phyloP scores from a whole-genome alignment of 2,329 filamentous ascomycete species.

The Pseudogymnoascus destructans region DNA sequence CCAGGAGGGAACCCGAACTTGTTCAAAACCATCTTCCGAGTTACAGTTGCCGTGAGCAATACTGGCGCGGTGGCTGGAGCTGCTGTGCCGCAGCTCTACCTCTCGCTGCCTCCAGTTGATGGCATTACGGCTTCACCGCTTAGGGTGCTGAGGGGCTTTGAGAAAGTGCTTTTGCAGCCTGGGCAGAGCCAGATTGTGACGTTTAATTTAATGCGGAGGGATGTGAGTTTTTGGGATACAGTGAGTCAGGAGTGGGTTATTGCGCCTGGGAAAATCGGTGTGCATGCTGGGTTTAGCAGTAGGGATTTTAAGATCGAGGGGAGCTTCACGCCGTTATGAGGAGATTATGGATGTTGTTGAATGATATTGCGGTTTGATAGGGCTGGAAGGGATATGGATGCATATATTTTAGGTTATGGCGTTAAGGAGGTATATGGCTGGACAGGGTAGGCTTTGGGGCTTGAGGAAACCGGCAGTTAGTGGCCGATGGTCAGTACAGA shows the following conservation, averaged over 20 bases:
- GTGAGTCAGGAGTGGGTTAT: conserved; percentile 55
- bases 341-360: neutral
- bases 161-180: conserved; percentile 38
- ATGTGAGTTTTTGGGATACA: conserved; percentile 62
- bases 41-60: conserved; percentile 52
- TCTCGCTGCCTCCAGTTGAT: conserved; percentile 28
- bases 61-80: conserved; percentile 47
- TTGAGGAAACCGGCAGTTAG: neutral
- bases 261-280: conserved; percentile 30
- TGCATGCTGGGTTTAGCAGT: conserved; percentile 27
- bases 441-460: neutral
- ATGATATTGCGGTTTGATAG: neutral
- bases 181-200: conserved; percentile 32
- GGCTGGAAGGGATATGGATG: neutral
- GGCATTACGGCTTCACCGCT: neutral
- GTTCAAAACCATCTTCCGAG: conserved; percentile 32
- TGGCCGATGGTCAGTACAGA: neutral
- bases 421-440: neutral
- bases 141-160: conserved; percentile 43
- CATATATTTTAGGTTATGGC: neutral
- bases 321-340: neutral
- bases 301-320: conserved; percentile 17
- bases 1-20: conserved; percentile 25
- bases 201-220: conserved; percentile 50
- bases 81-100: conserved; percentile 51